A percentile compares a stretch with the other conserved stretches of the same genome.
phyloP scores from a whole-genome alignment of 2,329 filamentous ascomycete genomes.

The Colletotrichum karsti region DNA sequence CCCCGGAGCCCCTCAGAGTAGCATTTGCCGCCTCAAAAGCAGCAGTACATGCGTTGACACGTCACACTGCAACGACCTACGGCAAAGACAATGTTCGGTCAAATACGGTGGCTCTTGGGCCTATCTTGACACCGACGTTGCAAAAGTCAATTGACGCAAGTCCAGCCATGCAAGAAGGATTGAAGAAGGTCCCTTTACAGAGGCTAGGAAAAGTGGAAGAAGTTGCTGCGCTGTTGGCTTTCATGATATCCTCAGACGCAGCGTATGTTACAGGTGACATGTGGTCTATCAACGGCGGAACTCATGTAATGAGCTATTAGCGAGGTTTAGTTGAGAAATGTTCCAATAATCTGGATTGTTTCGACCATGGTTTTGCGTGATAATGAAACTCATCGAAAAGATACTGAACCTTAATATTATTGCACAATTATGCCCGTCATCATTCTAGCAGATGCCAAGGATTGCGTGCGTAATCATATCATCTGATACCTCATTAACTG shows the following conservation, averaged over 20 bases:
- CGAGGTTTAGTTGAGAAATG: not conserved
- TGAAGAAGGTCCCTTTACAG: not conserved
- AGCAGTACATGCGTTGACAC: slow-evolving; percentile 9
- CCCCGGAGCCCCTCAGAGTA: not conserved
- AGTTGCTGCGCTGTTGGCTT: slow-evolving; percentile 3
- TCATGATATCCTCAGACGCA: slow-evolving; percentile 14
- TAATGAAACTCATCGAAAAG: too few species aligned
- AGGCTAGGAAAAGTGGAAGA: not conserved
- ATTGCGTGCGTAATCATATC: too few species aligned
- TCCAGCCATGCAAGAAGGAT: not conserved
- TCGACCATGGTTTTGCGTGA: too few species aligned
- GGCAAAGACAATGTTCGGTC: slow-evolving; percentile 5
- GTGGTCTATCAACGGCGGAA: slow-evolving; percentile 12
- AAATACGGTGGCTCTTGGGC: not conserved
- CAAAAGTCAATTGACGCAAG: not conserved
- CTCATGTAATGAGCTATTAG: not conserved
- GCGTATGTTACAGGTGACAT: slow-evolving; percentile 6
- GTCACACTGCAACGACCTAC: slow-evolving; percentile 2
- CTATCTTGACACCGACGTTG: not conserved
- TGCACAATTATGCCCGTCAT: too few species aligned
- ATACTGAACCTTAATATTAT: too few species aligned
- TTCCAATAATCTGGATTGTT: not conserved
- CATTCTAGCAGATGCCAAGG: too few species aligned
- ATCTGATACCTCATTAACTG: too few species aligned
- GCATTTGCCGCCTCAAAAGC: slow-evolving; percentile 5